phyloP scores from a whole-genome alignment of 2,329 filamentous ascomycete species.

The Septoria petroselini region DNA sequence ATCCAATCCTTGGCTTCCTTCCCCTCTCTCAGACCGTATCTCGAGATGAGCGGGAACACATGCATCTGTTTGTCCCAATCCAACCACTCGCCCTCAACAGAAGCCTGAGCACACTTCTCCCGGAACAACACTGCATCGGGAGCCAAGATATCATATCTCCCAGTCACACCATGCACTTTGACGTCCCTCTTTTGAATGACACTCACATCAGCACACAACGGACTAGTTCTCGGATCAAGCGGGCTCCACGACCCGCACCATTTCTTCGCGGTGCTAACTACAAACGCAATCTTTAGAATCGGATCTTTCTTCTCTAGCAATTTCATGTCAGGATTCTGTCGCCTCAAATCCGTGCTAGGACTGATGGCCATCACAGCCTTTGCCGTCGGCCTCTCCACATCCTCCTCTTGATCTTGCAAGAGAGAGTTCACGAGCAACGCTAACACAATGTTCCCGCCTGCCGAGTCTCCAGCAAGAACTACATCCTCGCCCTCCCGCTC shows the following conservation, averaged over 20 bases:
- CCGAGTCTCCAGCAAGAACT: slow-evolving; percentile 54
- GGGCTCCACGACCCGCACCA: slow-evolving; percentile 46
- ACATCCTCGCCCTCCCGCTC: slow-evolving; percentile 43
- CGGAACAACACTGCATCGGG: slow-evolving; percentile 53
- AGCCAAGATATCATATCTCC: slow-evolving; percentile 52
- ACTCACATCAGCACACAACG: slow-evolving; percentile 46
- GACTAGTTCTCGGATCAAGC: slow-evolving; percentile 49
- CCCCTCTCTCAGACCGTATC: slow-evolving; percentile 50
- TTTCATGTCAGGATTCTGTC: slow-evolving; percentile 47
- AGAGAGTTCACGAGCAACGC: slow-evolving; percentile 42
- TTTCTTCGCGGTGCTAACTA: slow-evolving; percentile 42
- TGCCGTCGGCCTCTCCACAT: slow-evolving; percentile 28
- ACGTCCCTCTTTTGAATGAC: slow-evolving; percentile 43
- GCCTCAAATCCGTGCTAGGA: slow-evolving; percentile 51
- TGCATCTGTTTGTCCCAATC: slow-evolving; percentile 62
- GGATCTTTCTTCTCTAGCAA: slow-evolving; percentile 46
- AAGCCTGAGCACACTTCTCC: slow-evolving; percentile 44
- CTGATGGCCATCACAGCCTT: slow-evolving; percentile 46
- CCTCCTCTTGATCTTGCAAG: slow-evolving; percentile 29
- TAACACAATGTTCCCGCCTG: slow-evolving; percentile 55
- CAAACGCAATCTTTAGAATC: slow-evolving; percentile 44
- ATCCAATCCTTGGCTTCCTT: slow-evolving; percentile 49
- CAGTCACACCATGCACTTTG: slow-evolving; percentile 53
- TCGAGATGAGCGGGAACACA: slow-evolving; percentile 54
- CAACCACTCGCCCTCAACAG: slow-evolving; percentile 54